A percentile compares a stretch with the other conserved stretches of the same genome.
Evolutionary conservation across 2,329 filamentous ascomycete species (phyloP).

Genomic region (Passalora sequoiae): DNA sequence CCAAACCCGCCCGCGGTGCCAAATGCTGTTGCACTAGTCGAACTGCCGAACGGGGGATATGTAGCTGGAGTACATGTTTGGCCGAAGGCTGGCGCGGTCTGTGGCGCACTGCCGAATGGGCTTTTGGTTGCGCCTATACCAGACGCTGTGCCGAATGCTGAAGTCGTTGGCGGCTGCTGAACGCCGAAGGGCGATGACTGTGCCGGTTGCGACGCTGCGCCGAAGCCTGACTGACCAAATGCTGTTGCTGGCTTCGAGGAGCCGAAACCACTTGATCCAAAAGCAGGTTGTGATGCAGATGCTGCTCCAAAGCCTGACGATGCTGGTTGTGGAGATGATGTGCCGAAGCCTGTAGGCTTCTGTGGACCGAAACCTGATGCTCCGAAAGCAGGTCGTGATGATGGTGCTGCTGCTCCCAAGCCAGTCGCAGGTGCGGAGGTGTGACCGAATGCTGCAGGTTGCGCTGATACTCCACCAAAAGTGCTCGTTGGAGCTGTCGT

Average conservation of each 20-base stretch:
- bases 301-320: slow-evolving; percentile 2
- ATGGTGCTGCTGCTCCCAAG: slow-evolving; percentile 31
- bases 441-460: slow-evolving; percentile 23
- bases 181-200: background rate
- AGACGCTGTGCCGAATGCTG: slow-evolving; percentile 4
- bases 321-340: background rate
- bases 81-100: slow-evolving; percentile 5
- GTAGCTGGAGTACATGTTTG: no score
- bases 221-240: slow-evolving; percentile 17
- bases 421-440: slow-evolving; percentile 34
- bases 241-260: slow-evolving; percentile 15
- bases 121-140: background rate
- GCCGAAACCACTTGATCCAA: slow-evolving; percentile 29
- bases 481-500: slow-evolving; percentile 10
- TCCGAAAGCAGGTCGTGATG: slow-evolving; percentile 14
- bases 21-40: background rate
- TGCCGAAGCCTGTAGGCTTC: background rate
- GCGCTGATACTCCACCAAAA: slow-evolving; percentile 3
- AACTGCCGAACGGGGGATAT: no score
- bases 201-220: slow-evolving; percentile 11
- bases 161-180: no score
- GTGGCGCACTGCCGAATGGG: background rate
- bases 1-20: background rate
- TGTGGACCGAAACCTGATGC: slow-evolving; percentile 18
- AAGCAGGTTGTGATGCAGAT: slow-evolving; percentile 27